Base-by-base conservation (phyloP, 139 green algal species). In the Zygnema circumcarinatum region DNA sequence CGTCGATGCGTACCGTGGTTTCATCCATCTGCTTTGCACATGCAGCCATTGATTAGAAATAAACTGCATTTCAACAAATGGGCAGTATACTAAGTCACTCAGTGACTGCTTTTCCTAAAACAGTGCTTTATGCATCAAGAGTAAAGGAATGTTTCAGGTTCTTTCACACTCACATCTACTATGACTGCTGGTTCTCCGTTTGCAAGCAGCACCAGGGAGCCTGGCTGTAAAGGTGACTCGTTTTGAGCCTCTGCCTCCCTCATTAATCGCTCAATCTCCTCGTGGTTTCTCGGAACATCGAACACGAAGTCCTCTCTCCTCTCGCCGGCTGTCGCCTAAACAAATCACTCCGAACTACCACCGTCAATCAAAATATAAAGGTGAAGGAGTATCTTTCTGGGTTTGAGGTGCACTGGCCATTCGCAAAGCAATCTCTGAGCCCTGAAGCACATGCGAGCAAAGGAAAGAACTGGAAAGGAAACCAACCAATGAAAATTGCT, bases 131-230 rank as follows among this genome's bases (percentile, higher is more conserved):
- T n/a, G n/a, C n/a, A n/a, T n/a, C n/a, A n/a, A n/a, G n/a, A n/a
- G n/a, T n/a, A n/a, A n/a, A n/a, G n/a, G n/a, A n/a, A n/a, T n/a
- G n/a, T n/a, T n/a, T n/a, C n/a, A n/a, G n/a, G n/a, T n/a, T n/a
- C n/a, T n/a, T n/a, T n/a, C n/a, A n/a, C n/a, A 76, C 76, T 84
- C 7, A 86, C 80, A 36, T 35, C 54, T 81, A 78, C 22, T 29
- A 86, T 81, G n/a, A 82, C 80, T 29, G 80, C 80, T 67, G 80
- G 80, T 79, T 81, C 52, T 1, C 80, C 80, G 32, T 86, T 86
- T 7, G 80, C 52, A 22, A 86, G 47, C 29, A 86, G 16, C 29
- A 86, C 54, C 20, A 86, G 56, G 54, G 0, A 33, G 29, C 80
- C 80, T 32, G 76, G 11, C 38, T n/a, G n/a, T 25, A 84, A 33